Base-by-base conservation (phyloP, 805 yeast species). In the Monosporozyma yasuniensis region DNA sequence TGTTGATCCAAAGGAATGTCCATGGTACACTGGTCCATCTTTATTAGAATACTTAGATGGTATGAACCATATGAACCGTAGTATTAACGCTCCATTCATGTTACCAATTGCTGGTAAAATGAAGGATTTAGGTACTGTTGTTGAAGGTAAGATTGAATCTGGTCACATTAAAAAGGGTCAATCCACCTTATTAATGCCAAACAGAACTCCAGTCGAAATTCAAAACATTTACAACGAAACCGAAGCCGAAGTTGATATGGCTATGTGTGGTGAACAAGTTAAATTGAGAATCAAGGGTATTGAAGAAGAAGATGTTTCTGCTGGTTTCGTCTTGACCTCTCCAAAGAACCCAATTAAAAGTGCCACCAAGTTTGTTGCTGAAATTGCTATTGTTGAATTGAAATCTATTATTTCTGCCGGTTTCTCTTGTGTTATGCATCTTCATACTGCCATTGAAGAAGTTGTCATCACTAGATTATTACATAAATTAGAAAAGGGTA, bases 361-460 rank as follows among this genome's bases (percentile, higher is more conserved):
- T 28, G 95, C 87, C 43, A 84, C 95, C 22, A 79, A 77, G 59
- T 93, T 93, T 65, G 96, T 88, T 72, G 98, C 98, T 5, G 96
- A 91, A 71, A 80, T 93, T 56, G 98, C 97, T 50, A 87, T 93
- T 71, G 96, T 93, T 52, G 99, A 93, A 73, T 80, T 93, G 70
- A 89, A 87, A 72, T 85, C 96, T 18, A 93, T 93, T 64, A 75
- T 93, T 64, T 87, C 99, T 4, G 82, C 95, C 47, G 99, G 99
- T 50, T 93, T 82, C 75, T 82, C 96, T 12, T 93, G 98, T 78
- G 97, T 93, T 50, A 91, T 93, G 96, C 99, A 93, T 66, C 84
- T 93, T 60, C 99, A 93, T 74, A 88, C 98, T 47, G 98, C 98
- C 50, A 89, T 91, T 59, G 98, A 93, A 72, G 99, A 93, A 71